phyloP scores from a whole-genome alignment of 257 asterid species.

The Cinchona pubescens region DNA sequence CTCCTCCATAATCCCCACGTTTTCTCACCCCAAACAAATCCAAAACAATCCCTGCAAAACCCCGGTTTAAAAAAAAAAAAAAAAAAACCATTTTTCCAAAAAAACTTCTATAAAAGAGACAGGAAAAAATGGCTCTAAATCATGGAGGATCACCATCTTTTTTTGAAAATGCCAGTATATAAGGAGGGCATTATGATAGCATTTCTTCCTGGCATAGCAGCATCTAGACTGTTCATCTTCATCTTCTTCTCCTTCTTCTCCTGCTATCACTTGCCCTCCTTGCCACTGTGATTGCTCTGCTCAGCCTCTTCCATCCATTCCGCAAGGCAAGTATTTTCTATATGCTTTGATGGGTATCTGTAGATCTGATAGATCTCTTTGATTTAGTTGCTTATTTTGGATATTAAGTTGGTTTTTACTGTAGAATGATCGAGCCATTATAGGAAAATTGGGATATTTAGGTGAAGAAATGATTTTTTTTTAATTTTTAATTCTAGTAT shows the following conservation, averaged over 20 bases:
- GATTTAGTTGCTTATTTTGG: not conserved
- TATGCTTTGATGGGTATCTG: not conserved
- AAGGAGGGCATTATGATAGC: conserved; percentile 64
- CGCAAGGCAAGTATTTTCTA: conserved; percentile 40
- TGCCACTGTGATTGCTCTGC: conserved; percentile 80
- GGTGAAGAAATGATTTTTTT: not conserved
- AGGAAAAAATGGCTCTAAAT: conserved; percentile 49
- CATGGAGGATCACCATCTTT: conserved; percentile 17
- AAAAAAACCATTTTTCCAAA: not conserved
- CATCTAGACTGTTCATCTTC: conserved; percentile 51
- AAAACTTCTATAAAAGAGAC: not conserved
- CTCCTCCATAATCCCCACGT: not conserved
- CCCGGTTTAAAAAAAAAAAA: too few species aligned
- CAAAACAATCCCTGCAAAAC: not conserved
- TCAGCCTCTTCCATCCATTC: conserved; percentile 62
- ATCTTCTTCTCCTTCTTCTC: conserved; percentile 44
- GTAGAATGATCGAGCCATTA: not conserved
- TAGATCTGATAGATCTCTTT: conserved; percentile 25
- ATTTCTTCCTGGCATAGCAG: conserved; percentile 70
- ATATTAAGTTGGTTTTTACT: not conserved
- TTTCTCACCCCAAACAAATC: not conserved
- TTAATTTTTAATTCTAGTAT: not conserved
- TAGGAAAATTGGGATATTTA: not conserved
- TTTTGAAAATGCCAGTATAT: conserved; percentile 52
- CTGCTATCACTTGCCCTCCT: conserved; percentile 54